phyloP scores from a whole-genome alignment of 176 grass and related monocot genomes.

The Phyllostachys edulis region DNA sequence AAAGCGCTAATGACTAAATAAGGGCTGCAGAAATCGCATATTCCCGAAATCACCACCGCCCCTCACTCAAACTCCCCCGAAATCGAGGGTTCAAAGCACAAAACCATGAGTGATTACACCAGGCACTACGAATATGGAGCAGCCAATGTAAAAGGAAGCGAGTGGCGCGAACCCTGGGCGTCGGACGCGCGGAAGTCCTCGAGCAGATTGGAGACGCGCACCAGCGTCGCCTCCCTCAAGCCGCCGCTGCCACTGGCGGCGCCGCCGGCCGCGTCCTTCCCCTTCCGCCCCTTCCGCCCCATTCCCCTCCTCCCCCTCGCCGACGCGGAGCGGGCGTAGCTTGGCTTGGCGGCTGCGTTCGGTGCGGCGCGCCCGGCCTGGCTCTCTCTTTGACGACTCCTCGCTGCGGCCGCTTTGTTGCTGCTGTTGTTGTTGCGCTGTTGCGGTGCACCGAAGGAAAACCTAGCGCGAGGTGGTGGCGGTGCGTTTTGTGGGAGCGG shows the following conservation, averaged over 20 bases:
- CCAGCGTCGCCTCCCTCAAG: conserved; percentile 40
- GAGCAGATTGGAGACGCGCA: conserved; percentile 45
- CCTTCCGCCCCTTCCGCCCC: conserved; percentile 38
- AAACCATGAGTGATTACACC: neutral
- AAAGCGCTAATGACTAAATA: neutral
- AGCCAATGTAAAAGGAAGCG: neutral
- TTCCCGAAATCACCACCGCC: too few species aligned
- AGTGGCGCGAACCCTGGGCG: conserved; percentile 51
- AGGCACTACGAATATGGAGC: neutral
- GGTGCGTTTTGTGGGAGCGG: neutral
- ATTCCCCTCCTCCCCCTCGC: conserved; percentile 27
- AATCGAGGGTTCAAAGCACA: neutral
- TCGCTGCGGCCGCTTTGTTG: neutral
- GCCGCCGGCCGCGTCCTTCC: neutral
- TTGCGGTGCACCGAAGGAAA: conserved; percentile 28
- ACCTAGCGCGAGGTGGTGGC: conserved; percentile 43
- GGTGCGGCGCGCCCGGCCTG: neutral
- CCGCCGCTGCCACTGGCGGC: neutral
- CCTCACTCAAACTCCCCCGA: neutral
- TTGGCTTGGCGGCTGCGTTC: conserved; percentile 9
- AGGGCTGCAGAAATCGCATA: neutral
- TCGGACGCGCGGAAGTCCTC: conserved; percentile 64
- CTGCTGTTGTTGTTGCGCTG: neutral
- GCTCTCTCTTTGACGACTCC: neutral
- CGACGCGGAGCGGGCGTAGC: neutral